Evolutionary conservation across 768 basidiomycete species (phyloP).

Genomic region (Suillus placidus): DNA sequence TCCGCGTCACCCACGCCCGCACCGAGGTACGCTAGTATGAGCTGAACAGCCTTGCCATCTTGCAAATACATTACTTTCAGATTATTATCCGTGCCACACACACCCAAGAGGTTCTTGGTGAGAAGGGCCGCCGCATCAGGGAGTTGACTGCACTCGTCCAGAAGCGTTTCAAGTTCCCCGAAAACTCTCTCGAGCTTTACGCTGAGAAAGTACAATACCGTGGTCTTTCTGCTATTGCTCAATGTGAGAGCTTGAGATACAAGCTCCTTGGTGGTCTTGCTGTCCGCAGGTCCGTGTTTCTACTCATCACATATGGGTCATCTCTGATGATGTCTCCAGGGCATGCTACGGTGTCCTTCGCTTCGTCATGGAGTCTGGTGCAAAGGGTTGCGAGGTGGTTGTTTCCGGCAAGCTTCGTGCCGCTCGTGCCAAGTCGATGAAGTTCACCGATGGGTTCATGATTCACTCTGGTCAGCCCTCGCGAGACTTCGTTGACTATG

Average conservation of each 20-base stretch:
- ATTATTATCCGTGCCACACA: conserved; percentile 99
- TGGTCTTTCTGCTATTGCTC: conserved; percentile 97
- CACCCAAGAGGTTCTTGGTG: conserved; percentile 98
- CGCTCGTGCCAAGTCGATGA: conserved; percentile 99
- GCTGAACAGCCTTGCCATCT: conserved; percentile 4
- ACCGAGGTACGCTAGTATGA: conserved; percentile 71
- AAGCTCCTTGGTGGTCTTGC: conserved; percentile 99
- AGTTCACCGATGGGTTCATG: conserved; percentile 99
- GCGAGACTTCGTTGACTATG: conserved; percentile 95
- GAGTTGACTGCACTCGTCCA: conserved; percentile 98
- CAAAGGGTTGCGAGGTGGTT: conserved; percentile 99
- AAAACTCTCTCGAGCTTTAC: conserved; percentile 97
- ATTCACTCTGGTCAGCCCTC: conserved; percentile 98
- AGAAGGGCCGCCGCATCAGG: conserved; percentile 99
- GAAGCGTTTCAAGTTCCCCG: conserved; percentile 99
- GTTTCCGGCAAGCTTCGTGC: conserved; percentile 99
- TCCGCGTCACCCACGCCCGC: conserved; percentile 98
- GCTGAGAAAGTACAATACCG: conserved; percentile 99
- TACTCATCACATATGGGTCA: background rate
- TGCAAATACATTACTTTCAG: conserved; percentile 38
- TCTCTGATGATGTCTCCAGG: conserved; percentile 39
- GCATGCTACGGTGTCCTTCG: conserved; percentile 99
- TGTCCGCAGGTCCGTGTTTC: conserved; percentile 73
- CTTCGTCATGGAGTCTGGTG: conserved; percentile 99
- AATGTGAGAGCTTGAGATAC: conserved; percentile 98